Evolutionary conservation across 2,329 filamentous ascomycete species (phyloP), one percentile per base, ranked within the genome.

Genomic region (Arthroderma sp.): DNA sequence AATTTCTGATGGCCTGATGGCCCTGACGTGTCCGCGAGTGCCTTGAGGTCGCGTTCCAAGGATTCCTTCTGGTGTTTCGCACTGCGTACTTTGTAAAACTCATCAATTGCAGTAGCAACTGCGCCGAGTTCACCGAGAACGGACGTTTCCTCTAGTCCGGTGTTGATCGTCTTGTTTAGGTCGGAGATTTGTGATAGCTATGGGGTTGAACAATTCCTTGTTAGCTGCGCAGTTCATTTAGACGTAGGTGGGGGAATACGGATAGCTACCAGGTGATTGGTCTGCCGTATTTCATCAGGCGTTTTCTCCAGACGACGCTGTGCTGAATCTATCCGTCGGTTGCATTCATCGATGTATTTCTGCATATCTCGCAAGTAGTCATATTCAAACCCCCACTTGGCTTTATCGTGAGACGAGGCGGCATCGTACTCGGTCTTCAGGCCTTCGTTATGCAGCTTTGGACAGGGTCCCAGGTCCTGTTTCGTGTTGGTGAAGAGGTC

Each of bases 401-500:
- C 82, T 70, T 85, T 86, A 66, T 91, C 86, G 31, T 82, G 74
- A 1, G 85, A 77, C 2, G 86, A 76, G 0, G 93, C 82, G 1
- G 76, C 79, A 64, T 94, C 87, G 72, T 93, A 98, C 70, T 98
- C 91, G 52, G 84, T 78, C 73, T 95, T 96, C 63, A 97, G 79
- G 11, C 84, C 83, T 70, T 96, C 91, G 53, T 83, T 87, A 75
- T 98, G 93, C 25, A 91, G 81, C 70, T 91, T 93, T 54, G 88
- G 82, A 68, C 93, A 98, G 0, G 84, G 81, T 1, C 93, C 93
- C 35, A 97, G 81, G 71, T 98, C 93, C 79, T 97, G 91, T 77
- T 96, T 97, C 49, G 93, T 98, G 76, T 98, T 98, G 63, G 91
- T 98, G 80, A 98, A 98, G 68, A 98, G 88, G 70, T 98, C 93